Conservation (phyloP, 2,329 filamentous ascomycete genomes). For the Aspergillus pseudonomiae region DNA sequence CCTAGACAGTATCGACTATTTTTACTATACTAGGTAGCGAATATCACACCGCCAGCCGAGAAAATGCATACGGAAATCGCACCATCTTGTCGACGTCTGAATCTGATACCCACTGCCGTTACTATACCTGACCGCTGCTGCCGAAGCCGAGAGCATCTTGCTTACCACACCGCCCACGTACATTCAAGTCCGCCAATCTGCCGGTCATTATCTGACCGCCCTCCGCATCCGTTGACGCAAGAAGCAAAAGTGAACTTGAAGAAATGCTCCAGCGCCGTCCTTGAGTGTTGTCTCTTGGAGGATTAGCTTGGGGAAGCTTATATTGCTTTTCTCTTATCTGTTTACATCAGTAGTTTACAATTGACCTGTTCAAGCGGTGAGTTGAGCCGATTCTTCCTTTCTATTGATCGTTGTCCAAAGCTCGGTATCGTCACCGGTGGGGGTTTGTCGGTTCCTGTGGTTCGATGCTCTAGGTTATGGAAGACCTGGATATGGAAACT, state of each 20-base stretch:
- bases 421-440: background rate
- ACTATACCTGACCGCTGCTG: no score
- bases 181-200: conserved; percentile 8
- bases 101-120: no score
- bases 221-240: conserved; percentile 12
- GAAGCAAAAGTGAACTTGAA: conserved; percentile 8
- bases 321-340: background rate
- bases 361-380: background rate
- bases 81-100: no score
- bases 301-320: background rate
- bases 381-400: background rate
- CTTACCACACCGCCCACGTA: background rate
- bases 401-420: background rate
- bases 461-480: background rate
- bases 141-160: no score
- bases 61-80: no score
- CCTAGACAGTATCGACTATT: no score
- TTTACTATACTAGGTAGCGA: no score
- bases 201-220: conserved; percentile 12
- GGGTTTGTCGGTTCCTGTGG: background rate
- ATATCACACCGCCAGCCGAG: no score
- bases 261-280: background rate
- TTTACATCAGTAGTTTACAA: background rate
- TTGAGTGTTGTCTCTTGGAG: background rate
- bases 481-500: background rate